Percentiles rank a stretch among this genome's conserved stretches.
phyloP scores from a whole-genome alignment of 2,329 filamentous ascomycete species.

The Aureobasidium leucospermi region DNA sequence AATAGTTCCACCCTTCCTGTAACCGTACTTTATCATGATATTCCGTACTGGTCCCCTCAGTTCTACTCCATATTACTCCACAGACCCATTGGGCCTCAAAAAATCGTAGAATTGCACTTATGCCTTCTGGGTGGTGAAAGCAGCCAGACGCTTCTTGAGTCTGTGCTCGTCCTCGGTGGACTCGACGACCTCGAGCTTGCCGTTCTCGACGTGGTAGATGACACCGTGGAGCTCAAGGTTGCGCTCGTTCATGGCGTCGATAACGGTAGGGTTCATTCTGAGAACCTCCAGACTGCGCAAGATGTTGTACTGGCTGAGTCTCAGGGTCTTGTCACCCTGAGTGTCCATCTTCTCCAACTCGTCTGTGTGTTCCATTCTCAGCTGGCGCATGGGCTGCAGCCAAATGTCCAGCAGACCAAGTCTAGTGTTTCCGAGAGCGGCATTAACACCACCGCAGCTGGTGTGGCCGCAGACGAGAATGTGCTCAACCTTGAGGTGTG shows the following conservation, averaged over 20 bases:
- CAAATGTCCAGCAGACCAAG: constrained; percentile 55
- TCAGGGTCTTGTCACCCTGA: constrained; percentile 45
- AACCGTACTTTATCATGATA: background rate
- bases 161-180: constrained; percentile 24
- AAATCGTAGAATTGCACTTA: background rate
- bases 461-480: constrained; percentile 57
- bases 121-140: constrained; percentile 14
- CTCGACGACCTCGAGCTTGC: constrained; percentile 48
- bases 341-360: constrained; percentile 40
- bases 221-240: constrained; percentile 71
- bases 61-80: constrained; percentile 3
- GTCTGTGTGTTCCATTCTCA: constrained; percentile 47
- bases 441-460: constrained; percentile 51
- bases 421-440: constrained; percentile 48
- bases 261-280: constrained; percentile 60
- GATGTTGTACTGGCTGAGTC: constrained; percentile 72
- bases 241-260: constrained; percentile 62
- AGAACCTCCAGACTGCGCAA: constrained; percentile 59
- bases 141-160: constrained; percentile 16
- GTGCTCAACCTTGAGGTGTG: constrained; percentile 59
- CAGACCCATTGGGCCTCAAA: background rate
- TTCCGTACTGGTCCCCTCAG: background rate
- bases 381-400: constrained; percentile 49
- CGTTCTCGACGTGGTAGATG: constrained; percentile 59
- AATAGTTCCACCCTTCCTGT: background rate